phyloP scores from a whole-genome alignment of 164 flowering plant species.

The Sextonia rubra region DNA sequence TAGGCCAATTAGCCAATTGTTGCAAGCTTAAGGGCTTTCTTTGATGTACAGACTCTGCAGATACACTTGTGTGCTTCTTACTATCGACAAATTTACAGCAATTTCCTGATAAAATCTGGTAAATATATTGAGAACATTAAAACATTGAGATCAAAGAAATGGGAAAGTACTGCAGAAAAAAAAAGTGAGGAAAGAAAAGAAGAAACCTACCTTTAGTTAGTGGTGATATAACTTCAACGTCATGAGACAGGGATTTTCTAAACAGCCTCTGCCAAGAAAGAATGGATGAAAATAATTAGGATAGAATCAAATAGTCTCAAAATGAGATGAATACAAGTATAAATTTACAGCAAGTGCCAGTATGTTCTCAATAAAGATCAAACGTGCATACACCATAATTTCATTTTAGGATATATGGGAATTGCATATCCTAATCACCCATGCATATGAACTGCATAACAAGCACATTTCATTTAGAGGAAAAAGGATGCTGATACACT shows the following conservation, averaged over 20 bases:
- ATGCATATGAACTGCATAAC: background rate
- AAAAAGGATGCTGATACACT: background rate
- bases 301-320: background rate
- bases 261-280: conserved; percentile 2
- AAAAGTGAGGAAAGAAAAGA: background rate
- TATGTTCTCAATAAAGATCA: background rate
- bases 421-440: background rate
- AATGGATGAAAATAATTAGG: background rate
- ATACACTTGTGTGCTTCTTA: background rate
- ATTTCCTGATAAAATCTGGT: conserved; percentile 4
- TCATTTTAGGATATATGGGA: background rate
- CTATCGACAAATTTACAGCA: conserved; percentile 12
- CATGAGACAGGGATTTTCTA: background rate
- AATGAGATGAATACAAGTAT: background rate
- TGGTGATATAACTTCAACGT: background rate
- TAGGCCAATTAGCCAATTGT: background rate
- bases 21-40: background rate
- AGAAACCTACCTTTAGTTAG: conserved; percentile 1
- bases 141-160: background rate
- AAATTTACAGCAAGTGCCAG: too few species aligned
- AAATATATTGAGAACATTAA: background rate
- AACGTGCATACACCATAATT: background rate
- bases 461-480: background rate
- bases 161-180: background rate
- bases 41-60: conserved; percentile 1